Percentiles rank a stretch among this genome's conserved stretches.
Conservation (phyloP, 768 basidiomycete species). For the Gelatoporia subvermispora region DNA sequence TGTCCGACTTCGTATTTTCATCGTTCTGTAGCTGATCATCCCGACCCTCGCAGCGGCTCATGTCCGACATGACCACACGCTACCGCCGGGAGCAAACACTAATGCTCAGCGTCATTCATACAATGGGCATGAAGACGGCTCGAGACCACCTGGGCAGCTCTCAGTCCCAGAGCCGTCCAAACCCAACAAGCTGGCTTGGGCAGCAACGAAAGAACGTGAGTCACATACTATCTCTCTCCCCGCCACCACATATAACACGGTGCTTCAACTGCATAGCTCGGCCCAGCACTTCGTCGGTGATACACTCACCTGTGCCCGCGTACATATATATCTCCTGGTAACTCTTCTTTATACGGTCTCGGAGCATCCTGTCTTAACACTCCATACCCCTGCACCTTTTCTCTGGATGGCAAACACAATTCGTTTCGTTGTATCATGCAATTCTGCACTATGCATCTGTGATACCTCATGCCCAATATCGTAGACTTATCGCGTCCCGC, state of each 20-base stretch:
- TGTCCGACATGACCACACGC: conserved; percentile 48
- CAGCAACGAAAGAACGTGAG: conserved; percentile 55
- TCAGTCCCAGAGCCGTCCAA: conserved; percentile 37
- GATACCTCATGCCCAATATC: too few species aligned
- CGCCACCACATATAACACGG: not conserved
- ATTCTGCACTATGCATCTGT: too few species aligned
- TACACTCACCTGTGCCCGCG: not conserved
- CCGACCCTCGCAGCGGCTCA: conserved; percentile 34
- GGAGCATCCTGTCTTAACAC: too few species aligned
- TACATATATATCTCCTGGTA: not conserved
- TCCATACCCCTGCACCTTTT: too few species aligned
- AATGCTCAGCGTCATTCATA: conserved; percentile 74
- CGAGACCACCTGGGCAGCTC: conserved; percentile 55
- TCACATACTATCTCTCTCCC: not conserved
- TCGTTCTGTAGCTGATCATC: not conserved
- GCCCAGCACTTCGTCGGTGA: conserved; percentile 26
- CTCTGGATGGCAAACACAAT: too few species aligned
- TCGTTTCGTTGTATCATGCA: too few species aligned
- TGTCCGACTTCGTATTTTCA: not conserved
- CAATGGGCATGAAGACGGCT: conserved; percentile 57
- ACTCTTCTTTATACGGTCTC: not conserved
- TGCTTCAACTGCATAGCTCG: conserved; percentile 13
- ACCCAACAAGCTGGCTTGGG: conserved; percentile 66
- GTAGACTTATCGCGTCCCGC: too few species aligned
- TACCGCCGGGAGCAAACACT: conserved; percentile 77